phyloP scores from a whole-genome alignment of 2,329 filamentous ascomycete genomes.

The Fusarium oxysporum region DNA sequence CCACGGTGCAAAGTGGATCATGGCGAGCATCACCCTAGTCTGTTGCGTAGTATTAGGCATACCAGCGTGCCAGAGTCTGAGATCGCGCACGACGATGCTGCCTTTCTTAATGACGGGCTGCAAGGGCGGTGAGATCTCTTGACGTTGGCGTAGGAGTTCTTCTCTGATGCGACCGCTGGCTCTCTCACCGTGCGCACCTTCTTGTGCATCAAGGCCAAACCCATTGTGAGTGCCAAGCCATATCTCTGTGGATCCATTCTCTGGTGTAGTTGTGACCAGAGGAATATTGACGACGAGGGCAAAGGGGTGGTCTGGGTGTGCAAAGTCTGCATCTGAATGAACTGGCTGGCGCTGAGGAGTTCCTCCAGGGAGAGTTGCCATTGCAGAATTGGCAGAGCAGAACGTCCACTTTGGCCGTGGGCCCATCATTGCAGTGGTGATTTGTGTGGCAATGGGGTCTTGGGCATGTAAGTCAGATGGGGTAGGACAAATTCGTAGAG shows the following conservation, averaged over 20 bases:
- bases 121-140: slow-evolving; percentile 54
- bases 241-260: slow-evolving; percentile 69
- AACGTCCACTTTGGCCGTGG: slow-evolving; percentile 68
- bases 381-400: slow-evolving; percentile 67
- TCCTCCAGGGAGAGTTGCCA: slow-evolving; percentile 59
- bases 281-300: slow-evolving; percentile 67
- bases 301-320: slow-evolving; percentile 65
- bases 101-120: slow-evolving; percentile 66
- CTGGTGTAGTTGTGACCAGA: slow-evolving; percentile 60
- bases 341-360: slow-evolving; percentile 63
- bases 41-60: slow-evolving; percentile 67
- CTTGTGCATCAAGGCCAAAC: slow-evolving; percentile 54
- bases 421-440: slow-evolving; percentile 66
- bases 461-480: neutral
- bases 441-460: slow-evolving; percentile 67
- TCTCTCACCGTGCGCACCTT: slow-evolving; percentile 62
- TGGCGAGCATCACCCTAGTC: slow-evolving; percentile 68
- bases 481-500: fast-evolving
- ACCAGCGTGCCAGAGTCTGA: slow-evolving; percentile 72
- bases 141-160: slow-evolving; percentile 53
- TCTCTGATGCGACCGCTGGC: slow-evolving; percentile 63
- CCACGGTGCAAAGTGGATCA: slow-evolving; percentile 70
- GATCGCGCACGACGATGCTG: slow-evolving; percentile 67
- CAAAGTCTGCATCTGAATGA: slow-evolving; percentile 70
- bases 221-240: slow-evolving; percentile 67